phyloP scores from a whole-genome alignment of 139 green algal species.

The Trebouxia sp. region DNA sequence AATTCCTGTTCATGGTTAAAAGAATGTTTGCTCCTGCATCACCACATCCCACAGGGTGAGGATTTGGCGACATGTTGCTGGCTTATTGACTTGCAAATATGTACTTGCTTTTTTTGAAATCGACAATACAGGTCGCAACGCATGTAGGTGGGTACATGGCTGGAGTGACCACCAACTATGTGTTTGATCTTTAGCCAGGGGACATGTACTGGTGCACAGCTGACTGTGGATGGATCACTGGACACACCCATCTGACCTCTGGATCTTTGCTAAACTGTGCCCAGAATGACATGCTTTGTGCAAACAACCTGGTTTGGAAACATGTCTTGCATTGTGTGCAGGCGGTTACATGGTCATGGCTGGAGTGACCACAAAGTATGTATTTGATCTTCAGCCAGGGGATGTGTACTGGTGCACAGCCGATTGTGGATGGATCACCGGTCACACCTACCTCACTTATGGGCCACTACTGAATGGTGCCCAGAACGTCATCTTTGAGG shows the following conservation, averaged over 20 bases:
- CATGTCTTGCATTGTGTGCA: not conserved
- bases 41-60: too few relatives aligned
- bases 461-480: slow-evolving; percentile 88
- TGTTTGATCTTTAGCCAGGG: slow-evolving; percentile 53
- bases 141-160: slow-evolving; percentile 78
- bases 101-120: too few relatives aligned
- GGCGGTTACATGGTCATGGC: slow-evolving; percentile 87
- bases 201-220: slow-evolving; percentile 96
- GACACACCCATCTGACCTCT: slow-evolving; percentile 86
- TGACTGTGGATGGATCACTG: slow-evolving; percentile 98
- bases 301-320: not conserved
- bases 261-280: slow-evolving; percentile 88
- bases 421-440: slow-evolving; percentile 98
- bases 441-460: slow-evolving; percentile 87
- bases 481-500: slow-evolving; percentile 90
- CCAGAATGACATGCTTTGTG: slow-evolving; percentile 83
- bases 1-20: too few relatives aligned
- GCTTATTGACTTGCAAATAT: not conserved
- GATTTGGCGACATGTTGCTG: too few relatives aligned
- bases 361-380: slow-evolving; percentile 77
- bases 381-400: slow-evolving; percentile 53
- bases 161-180: slow-evolving; percentile 77
- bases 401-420: slow-evolving; percentile 96
- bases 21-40: not conserved
- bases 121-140: too few relatives aligned